Evolutionary conservation across 148 eudicot genomes (phyloP), one percentile per base, ranked within the genome.

Genomic region (Salicornia ramosissima): DNA sequence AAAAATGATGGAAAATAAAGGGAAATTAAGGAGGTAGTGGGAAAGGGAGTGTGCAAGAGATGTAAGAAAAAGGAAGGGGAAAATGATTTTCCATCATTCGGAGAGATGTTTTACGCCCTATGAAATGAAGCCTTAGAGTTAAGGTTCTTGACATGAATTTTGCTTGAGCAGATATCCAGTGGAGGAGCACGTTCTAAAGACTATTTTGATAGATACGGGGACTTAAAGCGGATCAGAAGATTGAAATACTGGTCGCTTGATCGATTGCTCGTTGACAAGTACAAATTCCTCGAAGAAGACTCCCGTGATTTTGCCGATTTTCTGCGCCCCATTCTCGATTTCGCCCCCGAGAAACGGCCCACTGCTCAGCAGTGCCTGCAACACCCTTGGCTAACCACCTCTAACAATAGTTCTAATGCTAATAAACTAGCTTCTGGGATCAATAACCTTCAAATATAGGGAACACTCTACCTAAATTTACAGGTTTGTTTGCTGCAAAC

Each of bases 201-300:
- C 57, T 94, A 85, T 83, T 94, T 94, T 42, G 96, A 94, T 68
- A 83, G 92, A 79, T 85, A 90, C 19, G 97, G 99, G 7, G 99
- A 94, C 67, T 77, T 90, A 75, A 94, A 87, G 77, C 87, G 99
- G 86, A 94, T 94, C 61, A 83, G 85, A 63, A 87, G 99, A 80
- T 86, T 94, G 55, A 94, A 94, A 70, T 84, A 79, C 77, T 76
- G 81, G 68, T 65, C 96, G 22, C 86, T 94, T 5, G 89, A 91
- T 70, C 82, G 86, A 61, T 64, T 90, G 36, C 89, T 94, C 19
- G 74, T 91, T 40, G 91, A 90, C 5, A 88, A 81, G 70, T 91
- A 74, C 72, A 82, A 87, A 58, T 83, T 94, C 34, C 61, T 85
- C 0, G 87, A 86, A 36, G 45, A 66, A 0, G 91, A 91, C 74